Evolutionary conservation across 2,329 filamentous ascomycete species (phyloP), one percentile per base, ranked within the genome.

Genomic region (Hypoxylon sp.): DNA sequence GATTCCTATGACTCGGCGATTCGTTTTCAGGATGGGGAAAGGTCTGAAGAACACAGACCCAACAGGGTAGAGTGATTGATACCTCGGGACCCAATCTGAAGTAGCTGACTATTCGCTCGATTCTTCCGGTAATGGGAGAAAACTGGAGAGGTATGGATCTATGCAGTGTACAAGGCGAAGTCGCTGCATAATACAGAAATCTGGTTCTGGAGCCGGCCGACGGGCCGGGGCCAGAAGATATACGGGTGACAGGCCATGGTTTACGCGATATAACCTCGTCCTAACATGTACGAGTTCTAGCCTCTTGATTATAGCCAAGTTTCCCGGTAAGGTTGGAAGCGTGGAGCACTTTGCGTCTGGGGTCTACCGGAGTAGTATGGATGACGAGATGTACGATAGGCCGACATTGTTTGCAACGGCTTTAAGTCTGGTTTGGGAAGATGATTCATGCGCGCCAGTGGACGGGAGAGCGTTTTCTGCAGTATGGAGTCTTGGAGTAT

Each of bases 361-460:
- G 54, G 30, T 54, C 54, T 70, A 53, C 32, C 42, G 56, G 58
- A 61, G 54, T 61, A 51, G 50, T 45, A 42, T 28, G 54, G 24
- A 64, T 54, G 36, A 38, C 36, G 12, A 59, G 61, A 46, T 51
- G 53, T 51, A 67, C 52, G 65, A 71, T 62, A 68, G 72, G 63
- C 48, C 32, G 44, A 57, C 68, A 65, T 62, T 62, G 54, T 63
- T 64, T 45, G 40, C 38, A 61, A 55, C 44, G 56, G 55, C 52
- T 68, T n/a, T 56, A 57, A 33, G 51, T 11, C 45, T 51, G n/a
- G 67, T 71, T 68, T 71, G 65, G 66, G 57, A 55, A 46, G 33
- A 59, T 59, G 50, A 50, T 56, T 64, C 58, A 67, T 70, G 65
- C 61, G 62, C 56, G 63, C 68, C 67, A 68, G 65, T 67, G 28